A percentile compares a stretch with the other conserved stretches of the same genome.
Conservation (phyloP, 805 yeast genomes). For the Huiozyma sinensis region DNA sequence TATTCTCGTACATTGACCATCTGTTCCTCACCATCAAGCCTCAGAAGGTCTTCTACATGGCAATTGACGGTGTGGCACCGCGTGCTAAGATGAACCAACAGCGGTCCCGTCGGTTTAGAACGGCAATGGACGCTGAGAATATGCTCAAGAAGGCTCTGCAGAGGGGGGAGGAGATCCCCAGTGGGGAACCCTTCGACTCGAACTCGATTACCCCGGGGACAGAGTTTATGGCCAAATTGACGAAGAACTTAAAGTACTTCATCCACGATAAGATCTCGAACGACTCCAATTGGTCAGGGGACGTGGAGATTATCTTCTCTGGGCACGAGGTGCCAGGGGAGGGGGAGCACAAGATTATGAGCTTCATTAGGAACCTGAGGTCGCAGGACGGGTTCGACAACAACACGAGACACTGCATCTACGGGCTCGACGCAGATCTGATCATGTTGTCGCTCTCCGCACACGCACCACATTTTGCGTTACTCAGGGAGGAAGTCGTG, state of each 20-base stretch:
- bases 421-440: slow-evolving; percentile 93
- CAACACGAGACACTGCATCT: slow-evolving; percentile 83
- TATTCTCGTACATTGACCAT: slow-evolving; percentile 90
- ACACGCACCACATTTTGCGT: slow-evolving; percentile 92
- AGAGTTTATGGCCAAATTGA: slow-evolving; percentile 85
- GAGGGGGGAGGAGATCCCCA: slow-evolving; percentile 65
- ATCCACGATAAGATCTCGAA: slow-evolving; percentile 79
- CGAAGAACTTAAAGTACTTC: slow-evolving; percentile 72
- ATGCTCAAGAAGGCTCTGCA: slow-evolving; percentile 61
- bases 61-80: slow-evolving; percentile 98
- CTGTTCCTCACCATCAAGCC: slow-evolving; percentile 83
- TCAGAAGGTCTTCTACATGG: slow-evolving; percentile 80
- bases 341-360: slow-evolving; percentile 97
- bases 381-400: slow-evolving; percentile 65
- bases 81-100: slow-evolving; percentile 98
- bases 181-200: slow-evolving; percentile 74
- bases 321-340: slow-evolving; percentile 98
- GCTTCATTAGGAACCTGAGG: slow-evolving; percentile 69
- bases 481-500: slow-evolving; percentile 88
- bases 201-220: slow-evolving; percentile 96
- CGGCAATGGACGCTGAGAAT: slow-evolving; percentile 87
- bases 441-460: slow-evolving; percentile 85
- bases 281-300: slow-evolving; percentile 66
- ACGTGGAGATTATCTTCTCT: slow-evolving; percentile 59
- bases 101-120: slow-evolving; percentile 87